phyloP scores from a whole-genome alignment of 352 stramenopile genomes.

The Blastocystis sp. region DNA sequence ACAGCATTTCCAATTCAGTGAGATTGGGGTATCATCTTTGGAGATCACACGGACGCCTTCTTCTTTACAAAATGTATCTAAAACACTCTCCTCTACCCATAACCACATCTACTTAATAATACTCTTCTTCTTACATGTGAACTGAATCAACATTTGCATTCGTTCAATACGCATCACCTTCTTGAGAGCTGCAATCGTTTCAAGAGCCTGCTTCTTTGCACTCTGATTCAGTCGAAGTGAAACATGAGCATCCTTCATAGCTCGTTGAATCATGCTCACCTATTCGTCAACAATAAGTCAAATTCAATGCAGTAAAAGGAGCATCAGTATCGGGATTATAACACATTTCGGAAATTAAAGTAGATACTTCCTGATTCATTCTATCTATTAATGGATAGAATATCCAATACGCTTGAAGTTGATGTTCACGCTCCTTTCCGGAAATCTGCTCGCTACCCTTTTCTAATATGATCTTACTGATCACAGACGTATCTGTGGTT shows the following conservation, averaged over 20 bases:
- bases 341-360: conserved; percentile 92
- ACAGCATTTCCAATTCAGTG: not conserved
- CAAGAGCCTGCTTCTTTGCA: conserved; percentile 90
- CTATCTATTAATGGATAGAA: conserved; percentile 70
- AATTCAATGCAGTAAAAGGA: conserved; percentile 83
- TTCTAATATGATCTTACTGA: conserved; percentile 89
- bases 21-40: not conserved
- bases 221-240: conserved; percentile 87
- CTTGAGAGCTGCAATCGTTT: conserved; percentile 90
- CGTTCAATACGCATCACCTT: conserved; percentile 88
- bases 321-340: conserved; percentile 89
- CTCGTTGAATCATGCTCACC: conserved; percentile 89
- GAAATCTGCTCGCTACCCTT: conserved; percentile 93
- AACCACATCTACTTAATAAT: not conserved
- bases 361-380: conserved; percentile 88
- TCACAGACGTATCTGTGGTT: conserved; percentile 84
- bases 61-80: not conserved
- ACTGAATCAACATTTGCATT: conserved; percentile 85
- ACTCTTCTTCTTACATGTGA: conserved; percentile 14
- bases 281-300: conserved; percentile 58
- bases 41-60: not conserved
- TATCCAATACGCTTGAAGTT: conserved; percentile 80
- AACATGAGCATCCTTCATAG: conserved; percentile 93
- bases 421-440: conserved; percentile 87
- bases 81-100: not conserved